Conservation (phyloP, 2,329 filamentous ascomycete species). For the Epicoccum nigrum region DNA sequence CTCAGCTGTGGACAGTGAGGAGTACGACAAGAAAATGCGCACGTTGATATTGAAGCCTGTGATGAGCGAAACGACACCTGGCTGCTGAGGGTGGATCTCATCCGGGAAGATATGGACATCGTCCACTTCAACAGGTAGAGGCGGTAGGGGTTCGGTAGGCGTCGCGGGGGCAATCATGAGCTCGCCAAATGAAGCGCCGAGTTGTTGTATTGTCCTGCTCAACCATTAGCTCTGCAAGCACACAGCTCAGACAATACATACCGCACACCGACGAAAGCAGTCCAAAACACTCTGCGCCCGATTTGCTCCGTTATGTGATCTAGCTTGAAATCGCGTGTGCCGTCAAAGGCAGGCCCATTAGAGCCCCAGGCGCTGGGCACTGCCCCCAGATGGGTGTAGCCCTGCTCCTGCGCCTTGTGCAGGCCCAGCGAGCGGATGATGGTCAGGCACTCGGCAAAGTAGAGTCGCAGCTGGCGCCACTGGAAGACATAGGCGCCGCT, state of each 20-base stretch:
- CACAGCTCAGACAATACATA: conserved; percentile 66
- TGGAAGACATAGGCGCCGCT: conserved; percentile 71
- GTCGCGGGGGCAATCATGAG: conserved; percentile 79
- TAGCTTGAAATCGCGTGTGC: conserved; percentile 44
- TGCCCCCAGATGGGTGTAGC: conserved; percentile 47
- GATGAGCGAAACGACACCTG: conserved; percentile 70
- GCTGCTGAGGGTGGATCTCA: conserved; percentile 72
- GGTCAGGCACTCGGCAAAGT: conserved; percentile 73
- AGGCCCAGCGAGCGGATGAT: conserved; percentile 72
- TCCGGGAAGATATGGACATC: conserved; percentile 78
- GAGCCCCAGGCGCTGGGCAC: conserved; percentile 45
- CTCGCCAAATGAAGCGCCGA: conserved; percentile 74
- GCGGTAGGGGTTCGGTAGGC: conserved; percentile 75
- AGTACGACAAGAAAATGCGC: conserved; percentile 80
- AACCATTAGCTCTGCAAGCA: conserved; percentile 40
- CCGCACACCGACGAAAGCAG: conserved; percentile 75
- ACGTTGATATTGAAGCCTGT: conserved; percentile 83
- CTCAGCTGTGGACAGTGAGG: conserved; percentile 77
- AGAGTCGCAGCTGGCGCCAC: conserved; percentile 70
- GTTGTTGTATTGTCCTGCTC: conserved; percentile 73
- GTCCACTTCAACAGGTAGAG: conserved; percentile 80
- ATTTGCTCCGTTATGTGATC: conserved; percentile 60
- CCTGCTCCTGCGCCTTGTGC: conserved; percentile 60
- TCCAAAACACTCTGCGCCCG: conserved; percentile 75
- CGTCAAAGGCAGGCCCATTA: conserved; percentile 44